Conservation (phyloP, 2,329 filamentous ascomycete species). For the Colletotrichum incanum region DNA sequence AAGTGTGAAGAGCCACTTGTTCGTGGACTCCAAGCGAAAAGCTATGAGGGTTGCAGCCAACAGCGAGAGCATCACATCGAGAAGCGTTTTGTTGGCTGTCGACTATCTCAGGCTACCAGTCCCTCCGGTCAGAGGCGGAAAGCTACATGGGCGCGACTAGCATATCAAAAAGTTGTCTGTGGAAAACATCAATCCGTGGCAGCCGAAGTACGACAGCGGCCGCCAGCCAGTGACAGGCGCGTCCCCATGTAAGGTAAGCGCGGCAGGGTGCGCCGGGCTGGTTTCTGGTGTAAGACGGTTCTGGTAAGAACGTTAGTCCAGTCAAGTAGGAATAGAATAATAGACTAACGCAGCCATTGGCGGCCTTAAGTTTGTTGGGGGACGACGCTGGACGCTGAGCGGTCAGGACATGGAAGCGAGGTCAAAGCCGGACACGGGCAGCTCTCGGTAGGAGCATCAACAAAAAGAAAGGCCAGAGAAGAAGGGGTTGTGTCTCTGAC, state of each 20-base stretch:
- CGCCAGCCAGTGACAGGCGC: conserved; percentile 25
- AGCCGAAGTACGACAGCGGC: conserved; percentile 28
- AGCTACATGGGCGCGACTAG: neutral
- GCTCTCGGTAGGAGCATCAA: conserved; percentile 7
- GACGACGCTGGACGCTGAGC: conserved; percentile 1
- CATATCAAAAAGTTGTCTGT: conserved; percentile 12
- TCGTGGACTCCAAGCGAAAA: neutral
- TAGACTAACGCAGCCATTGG: conserved; percentile 16
- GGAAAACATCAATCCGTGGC: conserved; percentile 11
- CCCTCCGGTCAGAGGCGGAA: neutral
- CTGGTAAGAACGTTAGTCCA: conserved; percentile 17
- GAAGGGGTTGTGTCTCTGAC: conserved; percentile 10
- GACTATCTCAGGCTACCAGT: neutral
- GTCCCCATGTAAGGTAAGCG: conserved; percentile 16
- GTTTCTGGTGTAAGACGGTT: conserved; percentile 27
- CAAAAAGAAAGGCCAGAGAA: conserved; percentile 12
- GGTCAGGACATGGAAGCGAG: conserved; percentile 13
- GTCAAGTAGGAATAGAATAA: conserved; percentile 3
- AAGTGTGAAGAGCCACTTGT: neutral
- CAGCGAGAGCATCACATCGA: neutral
- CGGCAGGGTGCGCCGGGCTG: conserved; percentile 3
- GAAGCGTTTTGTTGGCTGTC: neutral
- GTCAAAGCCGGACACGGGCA: neutral
- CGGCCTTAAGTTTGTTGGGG: conserved; percentile 8
- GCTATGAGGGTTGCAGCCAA: neutral